These are phyloP conservation scores for Vitis hybrid DNA, from an alignment of 177 flowering plant genomes.

Conservation along the genomic window DNA sequence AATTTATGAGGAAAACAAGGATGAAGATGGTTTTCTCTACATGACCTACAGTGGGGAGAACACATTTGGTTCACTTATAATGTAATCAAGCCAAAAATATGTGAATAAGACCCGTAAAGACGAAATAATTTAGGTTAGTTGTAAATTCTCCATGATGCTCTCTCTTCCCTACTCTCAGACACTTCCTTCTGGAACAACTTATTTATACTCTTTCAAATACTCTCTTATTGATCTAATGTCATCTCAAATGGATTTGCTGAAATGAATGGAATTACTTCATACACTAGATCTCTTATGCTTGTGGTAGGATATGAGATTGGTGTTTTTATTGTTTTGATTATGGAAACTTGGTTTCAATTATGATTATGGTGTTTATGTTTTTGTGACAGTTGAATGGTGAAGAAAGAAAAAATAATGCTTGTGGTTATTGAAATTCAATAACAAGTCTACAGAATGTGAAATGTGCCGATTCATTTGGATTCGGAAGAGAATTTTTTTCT, in stretches of 20 bases:
- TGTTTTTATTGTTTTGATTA: too few relatives aligned
- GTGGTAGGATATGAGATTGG: too few relatives aligned
- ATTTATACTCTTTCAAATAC: neutral
- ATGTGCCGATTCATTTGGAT: neutral
- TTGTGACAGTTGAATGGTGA: too few relatives aligned
- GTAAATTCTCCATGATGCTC: slow-evolving; percentile 15
- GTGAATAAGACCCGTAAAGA: slow-evolving; percentile 6
- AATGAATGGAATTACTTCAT: too few relatives aligned
- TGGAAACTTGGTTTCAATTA: too few relatives aligned
- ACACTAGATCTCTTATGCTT: too few relatives aligned
- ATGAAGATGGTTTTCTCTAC: slow-evolving; percentile 49
- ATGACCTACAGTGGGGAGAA: slow-evolving; percentile 55
- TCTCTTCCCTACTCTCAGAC: neutral
- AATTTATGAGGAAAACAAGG: slow-evolving; percentile 46
- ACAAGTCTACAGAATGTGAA: too few relatives aligned
- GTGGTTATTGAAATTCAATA: too few relatives aligned
- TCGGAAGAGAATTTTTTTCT: slow-evolving; percentile 25
- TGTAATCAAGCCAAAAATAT: neutral
- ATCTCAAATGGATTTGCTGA: too few relatives aligned
- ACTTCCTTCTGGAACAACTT: neutral
- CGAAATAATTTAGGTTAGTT: slow-evolving; percentile 5
- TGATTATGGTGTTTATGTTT: too few relatives aligned
- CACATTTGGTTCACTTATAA: slow-evolving; percentile 33
- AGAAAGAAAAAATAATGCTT: too few relatives aligned
- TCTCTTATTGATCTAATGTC: too few relatives aligned